A percentile compares a stretch with the other conserved stretches of the same genome.
These are phyloP conservation scores for Plasmodium relictum DNA, from an alignment of 169 alveolate genomes.

Conservation along the genomic window DNA sequence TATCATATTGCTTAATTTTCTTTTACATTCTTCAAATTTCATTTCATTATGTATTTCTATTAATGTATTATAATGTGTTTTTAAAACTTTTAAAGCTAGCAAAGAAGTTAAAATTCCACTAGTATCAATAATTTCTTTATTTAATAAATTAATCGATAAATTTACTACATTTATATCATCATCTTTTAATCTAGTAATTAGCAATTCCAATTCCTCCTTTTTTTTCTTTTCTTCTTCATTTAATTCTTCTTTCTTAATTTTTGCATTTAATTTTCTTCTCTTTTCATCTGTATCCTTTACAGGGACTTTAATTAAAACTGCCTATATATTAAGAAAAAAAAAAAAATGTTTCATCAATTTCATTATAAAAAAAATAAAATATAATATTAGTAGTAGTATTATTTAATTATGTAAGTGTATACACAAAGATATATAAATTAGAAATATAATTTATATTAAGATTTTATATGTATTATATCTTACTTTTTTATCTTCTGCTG, in stretches of 20 bases:
- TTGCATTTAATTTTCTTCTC: constrained; percentile 15
- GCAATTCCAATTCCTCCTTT: constrained; percentile 67
- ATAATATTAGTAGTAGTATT: background rate
- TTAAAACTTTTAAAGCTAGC: constrained; percentile 53
- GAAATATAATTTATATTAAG: no score
- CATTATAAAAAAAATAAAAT: background rate
- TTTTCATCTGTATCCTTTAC: constrained; percentile 57
- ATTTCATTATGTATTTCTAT: constrained; percentile 52
- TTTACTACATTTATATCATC: constrained; percentile 40
- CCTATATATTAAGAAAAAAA: constrained; percentile 22
- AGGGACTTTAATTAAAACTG: constrained; percentile 71
- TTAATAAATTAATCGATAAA: constrained; percentile 44
- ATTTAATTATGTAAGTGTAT: background rate
- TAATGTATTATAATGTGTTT: constrained; percentile 38
- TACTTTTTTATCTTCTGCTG: constrained; percentile 75
- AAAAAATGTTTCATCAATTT: background rate
- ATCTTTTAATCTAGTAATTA: constrained; percentile 53
- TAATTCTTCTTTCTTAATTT: constrained; percentile 67
- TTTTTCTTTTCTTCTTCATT: constrained; percentile 74
- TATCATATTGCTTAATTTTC: constrained; percentile 68
- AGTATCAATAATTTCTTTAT: constrained; percentile 67
- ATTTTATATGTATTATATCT: background rate
- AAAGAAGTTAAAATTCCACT: constrained; percentile 69
- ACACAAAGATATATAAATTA: background rate
- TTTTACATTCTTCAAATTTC: constrained; percentile 72